A percentile compares a stretch with the other conserved stretches of the same genome.
These are phyloP conservation scores for Backusella westeae DNA, from an alignment of 192 early-diverging fungal species.

Conservation along the genomic window DNA sequence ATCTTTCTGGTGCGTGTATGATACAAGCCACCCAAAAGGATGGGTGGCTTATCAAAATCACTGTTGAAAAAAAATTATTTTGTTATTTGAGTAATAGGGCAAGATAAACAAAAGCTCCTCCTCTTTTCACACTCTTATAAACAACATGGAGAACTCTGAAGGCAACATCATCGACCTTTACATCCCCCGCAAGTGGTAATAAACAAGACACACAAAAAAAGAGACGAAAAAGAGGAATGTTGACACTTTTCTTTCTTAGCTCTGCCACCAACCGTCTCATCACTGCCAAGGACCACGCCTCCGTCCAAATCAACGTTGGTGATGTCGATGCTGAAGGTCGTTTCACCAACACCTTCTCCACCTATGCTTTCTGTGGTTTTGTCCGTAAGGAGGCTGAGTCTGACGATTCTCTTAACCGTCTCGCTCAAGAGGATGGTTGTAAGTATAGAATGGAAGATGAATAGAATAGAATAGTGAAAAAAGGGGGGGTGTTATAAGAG, in stretches of 20 bases:
- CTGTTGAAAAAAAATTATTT: slow-evolving; percentile 11
- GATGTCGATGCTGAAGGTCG: slow-evolving; percentile 86
- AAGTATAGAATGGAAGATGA: slow-evolving; percentile 19
- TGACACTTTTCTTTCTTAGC: slow-evolving; percentile 41
- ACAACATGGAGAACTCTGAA: slow-evolving; percentile 47
- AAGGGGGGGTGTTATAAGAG: not conserved
- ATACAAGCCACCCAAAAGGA: not conserved
- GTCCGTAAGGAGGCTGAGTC: slow-evolving; percentile 87
- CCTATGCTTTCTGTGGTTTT: slow-evolving; percentile 90
- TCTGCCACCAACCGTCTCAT: slow-evolving; percentile 98
- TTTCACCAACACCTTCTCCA: slow-evolving; percentile 71
- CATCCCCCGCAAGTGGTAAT: slow-evolving; percentile 92
- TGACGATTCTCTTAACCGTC: slow-evolving; percentile 96
- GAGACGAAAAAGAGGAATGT: not conserved
- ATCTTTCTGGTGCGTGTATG: too few relatives aligned
- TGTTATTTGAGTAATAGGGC: not conserved
- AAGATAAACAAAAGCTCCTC: not conserved
- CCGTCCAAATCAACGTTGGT: slow-evolving; percentile 96
- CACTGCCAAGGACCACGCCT: slow-evolving; percentile 97
- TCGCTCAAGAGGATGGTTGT: slow-evolving; percentile 75
- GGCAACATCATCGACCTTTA: slow-evolving; percentile 75
- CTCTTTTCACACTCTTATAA: slow-evolving; percentile 7
- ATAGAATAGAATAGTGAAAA: too few relatives aligned
- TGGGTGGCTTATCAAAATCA: slow-evolving; percentile 3
- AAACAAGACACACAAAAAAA: slow-evolving; percentile 1